Evolutionary conservation across 2,329 filamentous ascomycete species (phyloP).

Genomic region (Colletotrichum sp.): DNA sequence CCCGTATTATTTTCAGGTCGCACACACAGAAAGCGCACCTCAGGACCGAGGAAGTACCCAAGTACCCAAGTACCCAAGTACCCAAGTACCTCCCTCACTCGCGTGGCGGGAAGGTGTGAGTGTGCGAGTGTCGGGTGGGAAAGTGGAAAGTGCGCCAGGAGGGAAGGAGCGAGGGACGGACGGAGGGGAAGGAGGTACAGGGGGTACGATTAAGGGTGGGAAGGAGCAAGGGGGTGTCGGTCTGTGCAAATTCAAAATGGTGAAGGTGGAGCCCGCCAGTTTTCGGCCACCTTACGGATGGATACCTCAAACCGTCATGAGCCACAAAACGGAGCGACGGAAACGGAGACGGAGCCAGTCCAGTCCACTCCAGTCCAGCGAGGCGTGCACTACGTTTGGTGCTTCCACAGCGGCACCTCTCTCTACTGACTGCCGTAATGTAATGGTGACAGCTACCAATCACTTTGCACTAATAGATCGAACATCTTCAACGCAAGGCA

Average conservation of each 20-base stretch:
- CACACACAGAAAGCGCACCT: background rate
- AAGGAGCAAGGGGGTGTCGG: background rate
- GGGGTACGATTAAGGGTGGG: background rate
- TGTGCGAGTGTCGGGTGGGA: background rate
- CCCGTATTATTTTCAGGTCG: conserved; percentile 13
- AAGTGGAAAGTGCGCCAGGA: background rate
- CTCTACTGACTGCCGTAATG: background rate
- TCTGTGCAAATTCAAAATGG: background rate
- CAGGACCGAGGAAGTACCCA: background rate
- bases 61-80: background rate
- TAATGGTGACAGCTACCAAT: background rate
- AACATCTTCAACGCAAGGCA: background rate
- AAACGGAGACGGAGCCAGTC: background rate
- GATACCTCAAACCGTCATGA: background rate
- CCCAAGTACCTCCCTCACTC: background rate
- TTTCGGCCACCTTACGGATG: background rate
- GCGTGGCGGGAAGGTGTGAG: conserved; percentile 15
- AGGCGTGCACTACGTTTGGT: background rate
- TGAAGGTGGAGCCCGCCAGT: background rate
- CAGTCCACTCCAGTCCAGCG: too few species aligned
- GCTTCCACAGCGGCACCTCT: background rate
- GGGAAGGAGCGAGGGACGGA: background rate
- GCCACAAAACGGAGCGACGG: background rate
- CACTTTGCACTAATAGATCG: background rate
- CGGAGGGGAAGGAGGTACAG: background rate